These are phyloP conservation scores for Solanum hybrid DNA, from an alignment of 305 asterid species.

Conservation along the genomic window DNA sequence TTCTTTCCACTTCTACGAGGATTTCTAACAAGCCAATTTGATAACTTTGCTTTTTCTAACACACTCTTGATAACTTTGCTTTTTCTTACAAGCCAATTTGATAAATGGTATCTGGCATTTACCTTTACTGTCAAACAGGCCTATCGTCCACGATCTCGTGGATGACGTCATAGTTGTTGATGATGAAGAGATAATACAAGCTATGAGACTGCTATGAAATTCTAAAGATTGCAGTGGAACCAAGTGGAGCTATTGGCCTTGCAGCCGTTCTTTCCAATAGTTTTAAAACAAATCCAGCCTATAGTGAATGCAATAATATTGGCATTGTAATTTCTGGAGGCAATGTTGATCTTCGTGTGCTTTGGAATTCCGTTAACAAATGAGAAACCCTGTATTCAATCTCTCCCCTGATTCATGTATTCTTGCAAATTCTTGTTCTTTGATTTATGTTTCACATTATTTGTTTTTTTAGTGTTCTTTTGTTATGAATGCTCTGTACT, in stretches of 20 bases:
- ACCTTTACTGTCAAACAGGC: slow-evolving; percentile 39
- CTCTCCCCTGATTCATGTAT: neutral
- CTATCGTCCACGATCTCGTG: slow-evolving; percentile 83
- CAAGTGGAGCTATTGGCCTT: slow-evolving; percentile 94
- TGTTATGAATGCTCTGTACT: neutral
- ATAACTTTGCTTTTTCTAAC: neutral
- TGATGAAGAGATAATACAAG: slow-evolving; percentile 68
- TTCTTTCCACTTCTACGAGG: neutral
- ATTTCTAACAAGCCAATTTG: neutral
- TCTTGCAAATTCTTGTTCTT: neutral
- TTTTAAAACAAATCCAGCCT: slow-evolving; percentile 39
- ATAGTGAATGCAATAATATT: slow-evolving; percentile 47
- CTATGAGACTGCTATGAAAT: slow-evolving; percentile 73
- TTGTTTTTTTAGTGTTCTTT: too few relatives aligned
- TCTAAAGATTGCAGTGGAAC: slow-evolving; percentile 83
- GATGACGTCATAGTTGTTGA: slow-evolving; percentile 70
- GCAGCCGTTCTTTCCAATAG: slow-evolving; percentile 69
- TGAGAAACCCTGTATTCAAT: neutral
- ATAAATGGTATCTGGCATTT: neutral
- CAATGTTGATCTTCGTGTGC: slow-evolving; percentile 71
- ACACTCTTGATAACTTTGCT: neutral
- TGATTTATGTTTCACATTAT: neutral
- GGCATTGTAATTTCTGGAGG: slow-evolving; percentile 89
- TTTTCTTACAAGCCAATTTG: neutral
- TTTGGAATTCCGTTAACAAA: slow-evolving; percentile 59